phyloP scores from a whole-genome alignment of 2,329 filamentous ascomycete genomes.

The Cladosporium cucumerinum region DNA sequence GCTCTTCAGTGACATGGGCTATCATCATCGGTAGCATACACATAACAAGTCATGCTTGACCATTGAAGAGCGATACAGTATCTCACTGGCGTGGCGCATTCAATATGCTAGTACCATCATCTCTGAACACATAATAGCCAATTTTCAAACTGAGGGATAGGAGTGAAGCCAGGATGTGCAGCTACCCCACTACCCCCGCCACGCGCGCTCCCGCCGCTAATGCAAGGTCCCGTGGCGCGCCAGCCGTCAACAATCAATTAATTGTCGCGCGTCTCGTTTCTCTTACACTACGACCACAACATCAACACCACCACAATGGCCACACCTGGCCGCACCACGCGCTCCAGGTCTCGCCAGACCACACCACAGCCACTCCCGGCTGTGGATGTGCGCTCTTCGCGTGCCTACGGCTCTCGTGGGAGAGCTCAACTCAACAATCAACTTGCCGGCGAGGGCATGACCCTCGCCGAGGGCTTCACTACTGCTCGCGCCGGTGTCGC shows the following conservation, averaged over 20 bases:
- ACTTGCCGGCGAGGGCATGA: slow-evolving; percentile 1
- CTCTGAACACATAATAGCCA: background rate
- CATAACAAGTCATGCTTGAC: too few species aligned
- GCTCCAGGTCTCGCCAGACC: slow-evolving; percentile 9
- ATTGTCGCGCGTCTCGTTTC: background rate
- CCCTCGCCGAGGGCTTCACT: slow-evolving; percentile 9
- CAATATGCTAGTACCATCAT: background rate
- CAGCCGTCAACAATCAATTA: slow-evolving; percentile 5
- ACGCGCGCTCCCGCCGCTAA: slow-evolving; percentile 6
- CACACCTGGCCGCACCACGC: slow-evolving; percentile 14
- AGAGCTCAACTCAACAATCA: slow-evolving; percentile 12
- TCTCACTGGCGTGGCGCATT: background rate
- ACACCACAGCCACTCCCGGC: slow-evolving; percentile 13
- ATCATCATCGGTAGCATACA: background rate
- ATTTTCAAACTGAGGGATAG: background rate
- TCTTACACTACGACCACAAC: background rate
- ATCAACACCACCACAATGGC: slow-evolving; percentile 4
- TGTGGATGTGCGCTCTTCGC: slow-evolving; percentile 3
- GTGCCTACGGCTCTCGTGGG: slow-evolving; percentile 14
- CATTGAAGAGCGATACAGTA: background rate
- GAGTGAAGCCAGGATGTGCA: background rate
- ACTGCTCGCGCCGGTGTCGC: background rate
- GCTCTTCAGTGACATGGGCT: background rate
- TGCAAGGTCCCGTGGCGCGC: slow-evolving; percentile 10
- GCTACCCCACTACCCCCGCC: background rate